Base-by-base conservation (phyloP, 2,329 filamentous ascomycete species). In the Colletotrichum brevisporum region DNA sequence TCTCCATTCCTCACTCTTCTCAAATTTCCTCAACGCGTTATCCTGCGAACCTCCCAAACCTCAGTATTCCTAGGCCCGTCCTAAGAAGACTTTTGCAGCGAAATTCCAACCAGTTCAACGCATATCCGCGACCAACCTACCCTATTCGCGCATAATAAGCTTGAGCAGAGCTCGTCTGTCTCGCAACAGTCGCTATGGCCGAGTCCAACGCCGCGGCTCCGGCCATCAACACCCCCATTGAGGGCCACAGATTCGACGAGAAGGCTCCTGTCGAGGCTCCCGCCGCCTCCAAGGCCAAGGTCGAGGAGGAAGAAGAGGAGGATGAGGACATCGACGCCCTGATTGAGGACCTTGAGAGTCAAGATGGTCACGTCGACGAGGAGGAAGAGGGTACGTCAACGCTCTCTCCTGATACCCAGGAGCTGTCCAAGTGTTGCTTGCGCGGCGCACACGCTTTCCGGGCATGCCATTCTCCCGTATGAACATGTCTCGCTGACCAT, bases 291-390 rank as follows among this genome's bases (percentile, higher is more conserved):
- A 81, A 82, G 75, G 75, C 77, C 69, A 84, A 83, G 76, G 78
- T 76, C 51, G 88, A 87, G 36, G 90, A 91, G 6, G 91, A 93
- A 56, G 91, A 94, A 24, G 92, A 93, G 53, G 79, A 83, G 36
- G 92, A 94, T 75, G 92, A 94, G 83, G 92, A 95, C 79, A 94
- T 97, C 74, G 93, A 97, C 78, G 90, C 91, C 76, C 86, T 97
- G 76, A 97, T 97, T 74, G 92, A 94, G 80, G 94, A 96, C 76
- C 91, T 97, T 74, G 92, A 96, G 83, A 94, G 91, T 50, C 86
- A 94, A 75, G 93, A 96, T 80, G 93, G 91, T 63, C 89, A 90
- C 62, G 84, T 86, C 18, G 85, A 91, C 27, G 89, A 92, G 31
- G 89, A 90, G 50, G 90, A 92, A 67, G 90, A 83, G 64, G 82